Percentiles rank a stretch among this genome's conserved stretches.
phyloP scores from a whole-genome alignment of 768 basidiomycete species.

The Auricularia auricula-judae region DNA sequence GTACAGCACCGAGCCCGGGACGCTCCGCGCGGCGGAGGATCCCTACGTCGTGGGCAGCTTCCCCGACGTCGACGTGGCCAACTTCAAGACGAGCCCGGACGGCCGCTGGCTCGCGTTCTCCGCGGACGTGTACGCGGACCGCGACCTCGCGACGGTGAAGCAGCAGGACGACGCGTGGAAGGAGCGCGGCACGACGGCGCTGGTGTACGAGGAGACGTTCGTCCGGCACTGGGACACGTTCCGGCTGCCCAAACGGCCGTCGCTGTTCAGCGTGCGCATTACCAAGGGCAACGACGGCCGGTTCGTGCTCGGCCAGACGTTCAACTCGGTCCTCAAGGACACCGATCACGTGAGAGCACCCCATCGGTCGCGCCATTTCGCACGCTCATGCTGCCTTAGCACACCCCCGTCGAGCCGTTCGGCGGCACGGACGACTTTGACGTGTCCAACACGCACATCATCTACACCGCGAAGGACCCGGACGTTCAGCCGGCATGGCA shows the following conservation, averaged over 20 bases:
- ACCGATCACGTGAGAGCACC: conserved; percentile 51
- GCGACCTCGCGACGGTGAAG: conserved; percentile 54
- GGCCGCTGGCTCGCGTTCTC: conserved; percentile 71
- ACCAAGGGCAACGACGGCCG: conserved; percentile 32
- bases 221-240: conserved; percentile 75
- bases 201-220: conserved; percentile 58
- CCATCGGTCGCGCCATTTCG: conserved; percentile 3
- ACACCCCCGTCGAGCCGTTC: conserved; percentile 73
- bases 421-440: conserved; percentile 79
- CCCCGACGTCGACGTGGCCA: conserved; percentile 47
- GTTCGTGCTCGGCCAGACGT: conserved; percentile 44
- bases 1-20: conserved; percentile 16
- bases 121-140: conserved; percentile 69
- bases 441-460: conserved; percentile 53
- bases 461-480: conserved; percentile 83
- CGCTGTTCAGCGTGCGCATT: conserved; percentile 62
- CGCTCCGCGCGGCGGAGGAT: conserved; percentile 16
- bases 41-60: conserved; percentile 45
- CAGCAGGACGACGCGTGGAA: conserved; percentile 64
- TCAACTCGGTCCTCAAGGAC: conserved; percentile 50
- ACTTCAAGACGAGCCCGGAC: conserved; percentile 55
- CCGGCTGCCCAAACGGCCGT: conserved; percentile 56
- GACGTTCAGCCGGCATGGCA: conserved; percentile 67
- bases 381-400: conserved; percentile 26
- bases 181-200: conserved; percentile 58